Base-by-base conservation (phyloP, 805 yeast species). In the Lipomyces kockii region DNA sequence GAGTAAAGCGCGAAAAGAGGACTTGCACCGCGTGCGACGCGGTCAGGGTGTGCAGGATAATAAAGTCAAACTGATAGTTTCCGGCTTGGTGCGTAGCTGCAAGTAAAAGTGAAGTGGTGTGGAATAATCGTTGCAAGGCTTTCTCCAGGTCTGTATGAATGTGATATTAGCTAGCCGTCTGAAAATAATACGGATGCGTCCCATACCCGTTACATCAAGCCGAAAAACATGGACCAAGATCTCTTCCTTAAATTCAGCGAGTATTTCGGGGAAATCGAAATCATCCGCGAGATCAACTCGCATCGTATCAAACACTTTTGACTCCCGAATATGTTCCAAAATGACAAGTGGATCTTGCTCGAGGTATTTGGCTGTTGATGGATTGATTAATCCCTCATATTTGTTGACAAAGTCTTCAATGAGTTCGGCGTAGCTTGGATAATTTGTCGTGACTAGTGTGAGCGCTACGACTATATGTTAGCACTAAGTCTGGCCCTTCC, bases 31-130 rank as follows among this genome's bases (percentile, higher is more conserved):
- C 80, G 20, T 75, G 78, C 1, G 75, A 58, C 2, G 74, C 69
- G 0, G 79, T 76, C 25, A 78, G 66, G 1, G 75, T 65, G 60
- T 77, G 79, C 20, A 77, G 64, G 8, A 77, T 63, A 52, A 70
- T 69, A 60, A 77, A 77, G 62, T 75, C 74, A 62, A 68, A 75
- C 20, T 59, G 63, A 9, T 75, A 73, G 14, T 67, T 61, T 17
- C 63, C 65, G 29, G 68, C 66, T 32, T 64, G 55, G 60, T 73
- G 76, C 5, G 76, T 60, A 2, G 72, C 72, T 0, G 73, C 67
- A 17, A 74, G 68, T 34, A 73, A 35, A 9, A 72, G 60, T 9
- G 75, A 72, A 2, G 72, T 61, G 12, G 70, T 63, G 53, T 65
- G 69, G 11, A 74, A 65, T 35, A 76, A 64, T 6, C 66, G 51